Evolutionary conservation across 495 filamentous ascomycete species (phyloP), one percentile per base, ranked within the genome.

Genomic region (Penicillium salamii): DNA sequence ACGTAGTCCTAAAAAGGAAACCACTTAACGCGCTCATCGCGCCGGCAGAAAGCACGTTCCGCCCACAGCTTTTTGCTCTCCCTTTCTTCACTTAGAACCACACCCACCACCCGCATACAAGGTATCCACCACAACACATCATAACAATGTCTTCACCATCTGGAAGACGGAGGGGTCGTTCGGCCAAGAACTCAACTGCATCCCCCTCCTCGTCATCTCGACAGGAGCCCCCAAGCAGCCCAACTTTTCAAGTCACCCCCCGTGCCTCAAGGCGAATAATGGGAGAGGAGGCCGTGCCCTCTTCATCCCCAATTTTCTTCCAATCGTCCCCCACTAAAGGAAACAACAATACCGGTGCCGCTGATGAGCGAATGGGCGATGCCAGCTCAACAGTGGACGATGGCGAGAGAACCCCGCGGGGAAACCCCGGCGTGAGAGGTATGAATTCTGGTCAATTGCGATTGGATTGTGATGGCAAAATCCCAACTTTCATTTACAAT

Each of bases 231-330:
- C 63, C 61, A 13, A 77, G 70, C 60, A 74, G 66, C 45, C 69
- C 72, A 31, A 58, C 62, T 33, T 57, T 59, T 41, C 69, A 73
- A 38, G 57, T 64, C 14, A 77, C 74, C 12, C 74, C 72, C 43
- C 71, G 72, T 50, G 70, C 71, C 26, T 80, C 78, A 52, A 55
- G 66, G 52, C 69, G 70, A 14, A 40, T 69, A 29, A 53, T 66
- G 33, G 68, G 63, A 13, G 70, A 74, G 33, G 60, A 61, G 26
- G 63, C 68, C 35, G 52, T 69, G 0, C 63, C 76, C 23, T 84
- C 84, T 3, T 93, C 90, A 3, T 95, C 90, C 20, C 91, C 91
- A 21, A 78, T 95, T 49, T 88, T 89, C 65, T 93, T 84, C 65
- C 83, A 84, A 49, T 93, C 90, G 1, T 91, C 90, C 12, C 86